Conservation (phyloP, 2,329 filamentous ascomycete genomes). For the Ophiostoma australiae region DNA sequence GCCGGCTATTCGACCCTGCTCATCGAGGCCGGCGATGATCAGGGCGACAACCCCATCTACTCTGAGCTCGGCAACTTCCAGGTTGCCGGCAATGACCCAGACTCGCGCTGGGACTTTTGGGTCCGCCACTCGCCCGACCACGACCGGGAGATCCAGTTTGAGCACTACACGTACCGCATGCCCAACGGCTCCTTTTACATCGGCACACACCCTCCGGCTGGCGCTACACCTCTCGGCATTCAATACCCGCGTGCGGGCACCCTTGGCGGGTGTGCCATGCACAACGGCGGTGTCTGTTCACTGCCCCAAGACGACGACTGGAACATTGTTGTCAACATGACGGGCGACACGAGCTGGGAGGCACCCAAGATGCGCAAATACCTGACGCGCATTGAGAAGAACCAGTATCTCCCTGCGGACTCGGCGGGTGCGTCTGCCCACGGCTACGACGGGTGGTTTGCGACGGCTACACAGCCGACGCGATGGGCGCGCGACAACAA, state of each 20-base stretch:
- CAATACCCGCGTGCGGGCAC: not conserved
- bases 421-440: no score
- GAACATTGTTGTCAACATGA: not conserved
- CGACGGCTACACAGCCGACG: not conserved
- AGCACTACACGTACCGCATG: not conserved
- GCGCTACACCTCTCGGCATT: not conserved
- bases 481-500: not conserved
- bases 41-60: not conserved
- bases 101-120: not conserved
- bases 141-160: not conserved
- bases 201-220: not conserved
- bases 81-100: not conserved
- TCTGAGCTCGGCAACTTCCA: not conserved
- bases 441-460: no score
- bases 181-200: not conserved
- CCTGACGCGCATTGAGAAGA: no score
- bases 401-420: no score
- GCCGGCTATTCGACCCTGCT: not conserved
- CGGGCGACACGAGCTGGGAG: no score
- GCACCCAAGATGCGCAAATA: no score
- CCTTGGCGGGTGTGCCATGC: not conserved
- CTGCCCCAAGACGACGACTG: not conserved
- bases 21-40: not conserved
- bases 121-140: not conserved
- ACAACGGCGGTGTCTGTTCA: not conserved